Evolutionary conservation across 2,329 filamentous ascomycete species (phyloP).

Genomic region (Ceratocystis papillata): DNA sequence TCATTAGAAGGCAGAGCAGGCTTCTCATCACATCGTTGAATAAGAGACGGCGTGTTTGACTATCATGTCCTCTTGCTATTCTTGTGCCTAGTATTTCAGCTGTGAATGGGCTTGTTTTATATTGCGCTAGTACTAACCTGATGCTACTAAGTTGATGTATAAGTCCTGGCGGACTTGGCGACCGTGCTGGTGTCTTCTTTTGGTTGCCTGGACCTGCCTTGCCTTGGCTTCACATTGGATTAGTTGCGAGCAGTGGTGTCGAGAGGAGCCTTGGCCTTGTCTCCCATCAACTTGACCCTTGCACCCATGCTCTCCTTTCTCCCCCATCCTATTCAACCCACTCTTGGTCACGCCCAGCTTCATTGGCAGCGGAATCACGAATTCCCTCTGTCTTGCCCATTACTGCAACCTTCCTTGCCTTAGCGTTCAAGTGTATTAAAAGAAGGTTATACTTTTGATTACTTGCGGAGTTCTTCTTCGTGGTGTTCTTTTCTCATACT

Average conservation of each 20-base stretch:
- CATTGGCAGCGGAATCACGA: constrained; percentile 9
- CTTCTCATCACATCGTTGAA: background rate
- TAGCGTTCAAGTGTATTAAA: background rate
- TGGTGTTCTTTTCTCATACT: background rate
- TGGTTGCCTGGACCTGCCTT: background rate
- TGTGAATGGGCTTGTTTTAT: constrained; percentile 9
- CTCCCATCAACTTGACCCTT: background rate
- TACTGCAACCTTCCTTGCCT: background rate
- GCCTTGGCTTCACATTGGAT: background rate
- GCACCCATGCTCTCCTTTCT: background rate
- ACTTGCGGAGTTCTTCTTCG: background rate
- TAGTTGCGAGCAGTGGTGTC: background rate
- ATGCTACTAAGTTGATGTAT: too few relatives aligned
- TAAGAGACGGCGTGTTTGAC: background rate
- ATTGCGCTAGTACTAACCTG: background rate
- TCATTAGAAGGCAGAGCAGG: background rate
- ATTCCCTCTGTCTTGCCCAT: background rate
- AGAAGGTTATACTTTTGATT: too few relatives aligned
- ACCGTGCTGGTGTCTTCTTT: background rate
- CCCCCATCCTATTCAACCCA: background rate
- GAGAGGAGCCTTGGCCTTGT: background rate
- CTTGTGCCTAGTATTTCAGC: background rate
- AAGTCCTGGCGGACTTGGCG: background rate
- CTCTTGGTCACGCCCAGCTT: background rate
- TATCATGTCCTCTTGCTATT: background rate